Evolutionary conservation across 345 rosid species (phyloP), one percentile per base, ranked within the genome.

Genomic region (Euphorbia peplus): DNA sequence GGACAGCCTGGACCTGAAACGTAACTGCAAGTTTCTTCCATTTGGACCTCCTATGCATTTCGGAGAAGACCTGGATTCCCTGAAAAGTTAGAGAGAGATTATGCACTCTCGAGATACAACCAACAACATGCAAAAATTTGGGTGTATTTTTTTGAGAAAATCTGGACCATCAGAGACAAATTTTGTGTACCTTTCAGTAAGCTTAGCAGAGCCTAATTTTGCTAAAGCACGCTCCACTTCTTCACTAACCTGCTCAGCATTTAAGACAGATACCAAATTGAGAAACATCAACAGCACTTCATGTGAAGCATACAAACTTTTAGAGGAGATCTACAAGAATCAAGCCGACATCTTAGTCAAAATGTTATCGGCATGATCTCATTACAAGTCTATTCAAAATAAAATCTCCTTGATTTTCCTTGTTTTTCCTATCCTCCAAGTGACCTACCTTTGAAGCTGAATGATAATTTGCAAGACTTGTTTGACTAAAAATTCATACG

Each of bases 161-260:
- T 25, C n/a, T 68, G 18, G 24, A 59, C 30, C 26, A 56, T 39
- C 41, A 44, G 16, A 59, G 55, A 19, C 42, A 15, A 29, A 32
- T 51, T 24, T n/a, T 7, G 32, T 32, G 12, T 47, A 76, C 80
- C 73, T 42, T 67, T 56, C 73, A n/a, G 66, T 32, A 37, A 76
- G 70, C 28, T 63, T 71, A 21, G 76, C 41, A 28, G 80, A 63
- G 62, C 73, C 80, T 10, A 76, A 46, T 68, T 76, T 76, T 30
- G 80, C 76, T 14, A 76, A 57, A 39, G 80, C 80, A 46, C 80
- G 80, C 73, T 76, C 80, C 66, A 76, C 70, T 76, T 76, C 80
- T 68, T 76, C 80, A 8, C 80, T 76, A 47, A 76, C 80, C 80
- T 76, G 70, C 42, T 60, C 32, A 28, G 15, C 10, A 66, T 21